Evolutionary conservation across 495 filamentous ascomycete genomes (phyloP).

Genomic region (Podospora pseudocomata): DNA sequence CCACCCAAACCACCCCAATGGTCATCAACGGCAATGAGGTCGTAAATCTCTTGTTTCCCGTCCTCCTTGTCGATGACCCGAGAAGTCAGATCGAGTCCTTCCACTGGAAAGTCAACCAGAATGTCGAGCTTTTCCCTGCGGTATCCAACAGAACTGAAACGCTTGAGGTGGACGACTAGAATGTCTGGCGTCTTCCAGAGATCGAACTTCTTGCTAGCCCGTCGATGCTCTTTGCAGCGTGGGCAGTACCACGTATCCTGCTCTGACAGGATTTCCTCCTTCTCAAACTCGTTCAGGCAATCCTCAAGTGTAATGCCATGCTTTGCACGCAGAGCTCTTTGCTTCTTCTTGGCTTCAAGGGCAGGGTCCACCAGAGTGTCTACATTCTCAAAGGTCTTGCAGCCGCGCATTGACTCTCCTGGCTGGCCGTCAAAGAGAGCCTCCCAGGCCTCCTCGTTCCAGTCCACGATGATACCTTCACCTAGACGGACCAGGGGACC

Average conservation of each 20-base stretch:
- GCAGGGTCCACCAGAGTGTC: conserved; percentile 61
- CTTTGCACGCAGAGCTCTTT: conserved; percentile 60
- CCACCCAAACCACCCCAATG: conserved; percentile 89
- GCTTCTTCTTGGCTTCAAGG: conserved; percentile 55
- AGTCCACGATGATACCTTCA: conserved; percentile 84
- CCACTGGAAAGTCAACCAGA: conserved; percentile 86
- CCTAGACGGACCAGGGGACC: conserved; percentile 68
- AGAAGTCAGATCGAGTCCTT: conserved; percentile 74
- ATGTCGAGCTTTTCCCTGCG: conserved; percentile 87
- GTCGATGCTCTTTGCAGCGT: conserved; percentile 86
- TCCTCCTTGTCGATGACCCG: conserved; percentile 73
- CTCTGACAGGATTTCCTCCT: conserved; percentile 85
- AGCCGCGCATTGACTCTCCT: conserved; percentile 29
- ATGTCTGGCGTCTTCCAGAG: conserved; percentile 96
- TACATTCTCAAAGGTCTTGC: conserved; percentile 50
- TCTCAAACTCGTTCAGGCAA: conserved; percentile 90
- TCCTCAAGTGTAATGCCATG: conserved; percentile 80
- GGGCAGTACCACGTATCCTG: conserved; percentile 97
- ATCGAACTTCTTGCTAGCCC: conserved; percentile 93
- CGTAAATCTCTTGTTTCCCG: conserved; percentile 78
- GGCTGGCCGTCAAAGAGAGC: conserved; percentile 61
- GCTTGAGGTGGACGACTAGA: conserved; percentile 84
- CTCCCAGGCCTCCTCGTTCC: conserved; percentile 63
- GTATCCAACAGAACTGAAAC: conserved; percentile 75
- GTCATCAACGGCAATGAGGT: conserved; percentile 91